Evolutionary conservation across 192 early-diverging fungal genomes (phyloP), one percentile per base, ranked within the genome.

Genomic region (Diversispora eburnea): DNA sequence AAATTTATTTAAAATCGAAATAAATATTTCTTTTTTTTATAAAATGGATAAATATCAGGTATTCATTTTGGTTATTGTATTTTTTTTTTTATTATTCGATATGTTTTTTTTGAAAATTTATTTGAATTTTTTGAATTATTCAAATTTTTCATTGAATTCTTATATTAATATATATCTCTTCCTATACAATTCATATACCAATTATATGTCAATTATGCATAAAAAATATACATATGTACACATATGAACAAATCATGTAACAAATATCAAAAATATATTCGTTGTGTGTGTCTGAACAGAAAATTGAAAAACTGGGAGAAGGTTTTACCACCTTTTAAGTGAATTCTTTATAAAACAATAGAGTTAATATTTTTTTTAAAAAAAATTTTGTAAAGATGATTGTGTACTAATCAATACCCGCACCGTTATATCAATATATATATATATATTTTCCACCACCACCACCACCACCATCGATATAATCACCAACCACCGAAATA

Each of bases 261-360:
- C 25, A 33, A 33, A 33, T 33, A 33, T 33, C 25, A 33, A 33
- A 33, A 33, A 33, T 33, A 33, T 33, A 33, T 33, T 2, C 2
- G 25, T 33, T 33, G 2, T 2, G 25, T 33, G 25, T 17, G 51
- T 48, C 20, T 57, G 7, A 1, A 71, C 83, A 97, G 90, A 98
- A 98, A 90, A 98, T 98, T 66, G 96, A 98, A 86, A 98, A 98
- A 80, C 85, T 98, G 3, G 96, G 96, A 71, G 96, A 97, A 86
- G 95, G 93, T 88, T 19, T 45, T 19, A 33, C 15, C 58, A 39
- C 19, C 56, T 45, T 20, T 4, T 6, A 8, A 52, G 15, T 17
- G 17, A 70, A 64, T 33, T 33, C 25, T 33, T 33, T 33, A 33
- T 33, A 33, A 33, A 33, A 33, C 25, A 33, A 33, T 33, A 33